A percentile compares a stretch with the other conserved stretches of the same genome.
Evolutionary conservation across 306 rosid species (phyloP).

Genomic region (Herpetospermum pedunculosum): DNA sequence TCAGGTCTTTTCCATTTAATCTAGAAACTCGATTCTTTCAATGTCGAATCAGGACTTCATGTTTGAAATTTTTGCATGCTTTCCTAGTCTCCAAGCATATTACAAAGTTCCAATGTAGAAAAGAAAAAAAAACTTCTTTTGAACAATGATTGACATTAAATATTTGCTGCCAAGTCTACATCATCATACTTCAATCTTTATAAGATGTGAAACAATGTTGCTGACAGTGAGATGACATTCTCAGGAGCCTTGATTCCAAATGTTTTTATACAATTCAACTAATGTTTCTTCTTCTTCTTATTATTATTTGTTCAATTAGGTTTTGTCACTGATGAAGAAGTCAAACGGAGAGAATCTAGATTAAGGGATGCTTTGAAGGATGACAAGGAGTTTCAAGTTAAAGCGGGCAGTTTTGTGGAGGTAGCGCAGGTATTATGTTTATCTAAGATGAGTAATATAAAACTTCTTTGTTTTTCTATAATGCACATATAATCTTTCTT

Average conservation of each 20-base stretch:
- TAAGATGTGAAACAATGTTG: not conserved
- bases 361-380: constrained; percentile 47
- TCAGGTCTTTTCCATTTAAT: constrained; percentile 52
- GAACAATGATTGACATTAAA: not conserved
- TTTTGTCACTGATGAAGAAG: constrained; percentile 58
- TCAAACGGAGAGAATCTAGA: constrained; percentile 49
- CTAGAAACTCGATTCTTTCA: not conserved
- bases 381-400: constrained; percentile 45
- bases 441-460: not conserved
- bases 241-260: not conserved
- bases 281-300: constrained; percentile 1
- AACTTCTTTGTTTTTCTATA: not conserved
- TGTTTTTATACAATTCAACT: not conserved
- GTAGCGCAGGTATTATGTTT: constrained; percentile 58
- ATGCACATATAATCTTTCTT: not conserved
- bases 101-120: not conserved
- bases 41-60: not conserved
- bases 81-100: not conserved
- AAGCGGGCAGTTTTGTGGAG: constrained; percentile 50
- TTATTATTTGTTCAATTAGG: constrained; percentile 24
- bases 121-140: not conserved
- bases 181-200: not conserved
- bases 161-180: not conserved
- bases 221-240: not conserved
- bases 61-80: not conserved